phyloP scores from a whole-genome alignment of 371 early-diverging fungal species.

The Mortierella sp. region DNA sequence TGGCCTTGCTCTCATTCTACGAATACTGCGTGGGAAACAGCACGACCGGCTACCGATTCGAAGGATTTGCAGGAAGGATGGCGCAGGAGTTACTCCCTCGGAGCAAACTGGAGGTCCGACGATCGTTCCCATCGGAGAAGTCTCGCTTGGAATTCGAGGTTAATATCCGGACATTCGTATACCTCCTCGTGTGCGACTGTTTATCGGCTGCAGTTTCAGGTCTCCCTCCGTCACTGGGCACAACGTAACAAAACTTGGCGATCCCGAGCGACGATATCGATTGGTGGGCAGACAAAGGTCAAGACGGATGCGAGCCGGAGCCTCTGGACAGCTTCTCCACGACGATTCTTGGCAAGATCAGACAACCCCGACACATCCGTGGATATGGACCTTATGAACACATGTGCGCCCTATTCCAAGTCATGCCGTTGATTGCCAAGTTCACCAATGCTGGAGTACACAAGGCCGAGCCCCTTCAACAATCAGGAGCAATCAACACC shows the following conservation, averaged over 20 bases:
- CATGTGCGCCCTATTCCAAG: background rate
- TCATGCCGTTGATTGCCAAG: slow-evolving; percentile 2
- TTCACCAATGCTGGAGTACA: background rate
- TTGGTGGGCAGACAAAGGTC: background rate
- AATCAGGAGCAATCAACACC: background rate
- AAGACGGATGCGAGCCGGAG: background rate
- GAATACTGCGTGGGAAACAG: background rate
- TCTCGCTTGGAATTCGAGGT: background rate
- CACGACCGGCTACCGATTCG: background rate
- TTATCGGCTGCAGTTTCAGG: background rate
- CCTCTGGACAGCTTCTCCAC: background rate
- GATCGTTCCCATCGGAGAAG: background rate
- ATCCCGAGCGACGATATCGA: background rate
- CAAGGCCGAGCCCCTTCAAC: background rate
- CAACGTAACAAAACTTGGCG: background rate
- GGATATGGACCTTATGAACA: background rate
- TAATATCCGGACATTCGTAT: background rate
- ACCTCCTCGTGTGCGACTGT: background rate
- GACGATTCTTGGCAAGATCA: background rate
- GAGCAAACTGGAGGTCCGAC: background rate
- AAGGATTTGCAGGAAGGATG: slow-evolving; percentile 2
- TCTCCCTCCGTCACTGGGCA: background rate
- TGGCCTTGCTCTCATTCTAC: background rate
- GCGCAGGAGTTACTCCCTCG: background rate
- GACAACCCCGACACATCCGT: background rate